Percentiles rank a stretch among this genome's conserved stretches.
phyloP scores from a whole-genome alignment of 495 filamentous ascomycete species.

The Melanomma pulvis-pyrius region DNA sequence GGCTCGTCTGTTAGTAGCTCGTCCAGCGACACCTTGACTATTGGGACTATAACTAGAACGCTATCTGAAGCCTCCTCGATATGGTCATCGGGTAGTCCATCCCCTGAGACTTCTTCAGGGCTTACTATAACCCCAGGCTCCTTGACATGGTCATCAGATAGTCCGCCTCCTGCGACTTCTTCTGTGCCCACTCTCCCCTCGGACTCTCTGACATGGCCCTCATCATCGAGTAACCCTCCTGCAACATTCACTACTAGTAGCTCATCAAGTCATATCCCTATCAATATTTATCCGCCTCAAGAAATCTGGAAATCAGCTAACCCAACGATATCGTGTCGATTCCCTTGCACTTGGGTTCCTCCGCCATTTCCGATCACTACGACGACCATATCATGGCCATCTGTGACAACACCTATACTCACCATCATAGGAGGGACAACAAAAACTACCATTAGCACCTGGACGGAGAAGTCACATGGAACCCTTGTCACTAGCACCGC shows the following conservation, averaged over 20 bases:
- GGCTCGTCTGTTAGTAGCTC: no score
- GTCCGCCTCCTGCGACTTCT: no score
- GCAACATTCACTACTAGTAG: neutral
- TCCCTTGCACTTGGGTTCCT: slow-evolving; percentile 1
- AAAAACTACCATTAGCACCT: neutral
- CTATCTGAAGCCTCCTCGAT: no score
- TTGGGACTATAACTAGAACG: no score
- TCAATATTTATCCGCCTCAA: neutral
- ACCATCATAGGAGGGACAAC: neutral
- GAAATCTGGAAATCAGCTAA: neutral
- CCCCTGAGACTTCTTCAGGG: no score
- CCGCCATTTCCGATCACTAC: neutral
- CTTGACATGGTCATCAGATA: no score
- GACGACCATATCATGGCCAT: slow-evolving; percentile 10
- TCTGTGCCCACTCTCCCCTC: no score
- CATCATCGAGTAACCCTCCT: neutral
- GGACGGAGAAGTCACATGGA: neutral
- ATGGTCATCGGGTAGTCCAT: no score
- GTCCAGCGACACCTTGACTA: no score
- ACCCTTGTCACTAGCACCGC: neutral
- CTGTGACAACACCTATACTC: neutral
- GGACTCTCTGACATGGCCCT: no score
- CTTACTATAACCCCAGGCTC: no score
- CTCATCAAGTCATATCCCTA: neutral
- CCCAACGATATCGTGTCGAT: neutral